phyloP scores from a whole-genome alignment of 2,329 filamentous ascomycete genomes.

The Falciphora oryzae region DNA sequence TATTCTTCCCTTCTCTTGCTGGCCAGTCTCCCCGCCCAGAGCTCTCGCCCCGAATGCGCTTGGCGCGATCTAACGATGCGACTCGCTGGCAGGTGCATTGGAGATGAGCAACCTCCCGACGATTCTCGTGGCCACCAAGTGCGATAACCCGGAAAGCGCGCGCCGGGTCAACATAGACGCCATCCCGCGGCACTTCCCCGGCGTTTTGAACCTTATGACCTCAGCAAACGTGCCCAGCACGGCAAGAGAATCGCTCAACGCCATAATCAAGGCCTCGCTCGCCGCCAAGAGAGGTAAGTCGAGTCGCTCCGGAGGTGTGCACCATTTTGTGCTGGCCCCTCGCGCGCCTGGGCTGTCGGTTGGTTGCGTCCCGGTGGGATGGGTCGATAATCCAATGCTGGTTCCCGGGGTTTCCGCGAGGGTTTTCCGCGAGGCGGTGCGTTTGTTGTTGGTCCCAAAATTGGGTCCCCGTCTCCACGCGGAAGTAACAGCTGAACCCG shows the following conservation, averaged over 20 bases:
- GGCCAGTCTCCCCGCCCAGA: background rate
- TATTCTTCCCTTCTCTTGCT: background rate
- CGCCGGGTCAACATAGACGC: slow-evolving; percentile 66
- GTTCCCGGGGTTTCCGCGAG: background rate
- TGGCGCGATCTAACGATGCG: background rate
- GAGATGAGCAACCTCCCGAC: slow-evolving; percentile 68
- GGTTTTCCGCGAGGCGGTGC: background rate
- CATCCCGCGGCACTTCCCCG: slow-evolving; percentile 59
- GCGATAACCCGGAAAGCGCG: slow-evolving; percentile 66
- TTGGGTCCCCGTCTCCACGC: background rate
- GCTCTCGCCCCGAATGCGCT: too few species aligned
- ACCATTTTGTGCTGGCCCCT: slow-evolving; percentile 12
- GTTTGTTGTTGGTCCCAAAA: background rate
- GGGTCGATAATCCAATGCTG: background rate
- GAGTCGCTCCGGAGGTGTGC: background rate
- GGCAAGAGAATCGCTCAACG: slow-evolving; percentile 68
- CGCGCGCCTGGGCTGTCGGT: slow-evolving; percentile 7
- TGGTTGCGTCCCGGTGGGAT: background rate
- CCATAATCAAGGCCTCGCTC: slow-evolving; percentile 68
- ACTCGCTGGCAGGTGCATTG: slow-evolving; percentile 58
- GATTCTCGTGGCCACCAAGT: slow-evolving; percentile 83
- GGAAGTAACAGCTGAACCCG: background rate
- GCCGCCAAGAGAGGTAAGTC: slow-evolving; percentile 61
- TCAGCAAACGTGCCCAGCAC: slow-evolving; percentile 65
- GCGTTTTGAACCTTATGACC: slow-evolving; percentile 67